Evolutionary conservation across 495 filamentous ascomycete genomes (phyloP).

Genomic region (Thozetella sp.): DNA sequence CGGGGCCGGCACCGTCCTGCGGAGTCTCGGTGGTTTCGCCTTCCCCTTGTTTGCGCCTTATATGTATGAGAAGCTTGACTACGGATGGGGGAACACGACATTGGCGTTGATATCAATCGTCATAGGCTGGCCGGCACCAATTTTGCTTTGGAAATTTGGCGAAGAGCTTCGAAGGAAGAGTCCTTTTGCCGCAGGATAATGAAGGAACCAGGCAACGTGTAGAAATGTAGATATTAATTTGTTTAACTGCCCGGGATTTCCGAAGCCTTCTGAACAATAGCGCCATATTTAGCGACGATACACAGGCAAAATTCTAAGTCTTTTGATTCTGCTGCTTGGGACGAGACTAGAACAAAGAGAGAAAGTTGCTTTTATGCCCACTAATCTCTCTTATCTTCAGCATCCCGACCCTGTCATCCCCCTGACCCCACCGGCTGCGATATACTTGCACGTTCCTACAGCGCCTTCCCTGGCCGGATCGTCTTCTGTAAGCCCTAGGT

Average conservation of each 20-base stretch:
- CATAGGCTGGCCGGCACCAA: conserved; percentile 49
- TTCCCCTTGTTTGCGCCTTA: conserved; percentile 76
- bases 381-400: too few relatives aligned
- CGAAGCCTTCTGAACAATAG: too few relatives aligned
- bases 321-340: too few relatives aligned
- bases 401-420: conserved; percentile 20
- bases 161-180: conserved; percentile 54
- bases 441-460: conserved; percentile 39
- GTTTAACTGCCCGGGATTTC: too few relatives aligned
- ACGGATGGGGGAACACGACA: conserved; percentile 59
- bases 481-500: conserved; percentile 30
- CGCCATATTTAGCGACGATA: too few relatives aligned
- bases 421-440: conserved; percentile 35
- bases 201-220: too few relatives aligned
- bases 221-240: too few relatives aligned
- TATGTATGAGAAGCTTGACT: conserved; percentile 54
- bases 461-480: conserved; percentile 22
- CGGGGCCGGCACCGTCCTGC: conserved; percentile 65
- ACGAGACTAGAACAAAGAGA: too few relatives aligned
- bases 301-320: too few relatives aligned
- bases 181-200: conserved; percentile 63
- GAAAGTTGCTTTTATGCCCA: too few relatives aligned
- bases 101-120: conserved; percentile 54
- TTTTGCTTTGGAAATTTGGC: conserved; percentile 52
- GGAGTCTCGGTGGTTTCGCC: conserved; percentile 69